These are phyloP conservation scores for Capsicum rhomboideum DNA, from an alignment of 257 asterid genomes.

Conservation along the genomic window DNA sequence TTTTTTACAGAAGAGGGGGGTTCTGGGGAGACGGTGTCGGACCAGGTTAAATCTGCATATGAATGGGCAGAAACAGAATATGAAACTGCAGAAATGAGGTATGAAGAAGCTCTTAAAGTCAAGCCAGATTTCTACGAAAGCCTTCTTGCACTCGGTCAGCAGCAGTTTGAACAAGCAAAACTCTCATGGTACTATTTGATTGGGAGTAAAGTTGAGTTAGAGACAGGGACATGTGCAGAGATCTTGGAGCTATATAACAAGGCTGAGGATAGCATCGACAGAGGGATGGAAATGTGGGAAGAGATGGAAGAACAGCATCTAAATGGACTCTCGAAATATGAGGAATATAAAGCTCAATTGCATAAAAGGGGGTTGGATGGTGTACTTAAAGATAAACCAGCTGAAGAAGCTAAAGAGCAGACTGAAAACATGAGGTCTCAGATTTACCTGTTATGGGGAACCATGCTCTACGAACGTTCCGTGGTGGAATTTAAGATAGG, in stretches of 20 bases:
- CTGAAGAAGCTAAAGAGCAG: slow-evolving; percentile 60
- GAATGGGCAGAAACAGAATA: slow-evolving; percentile 76
- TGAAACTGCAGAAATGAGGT: slow-evolving; percentile 55
- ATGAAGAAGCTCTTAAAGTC: slow-evolving; percentile 70
- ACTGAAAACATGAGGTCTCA: slow-evolving; percentile 68
- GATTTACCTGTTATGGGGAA: slow-evolving; percentile 86
- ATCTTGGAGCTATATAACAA: slow-evolving; percentile 76
- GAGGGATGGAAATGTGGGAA: slow-evolving; percentile 91
- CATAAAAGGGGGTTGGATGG: slow-evolving; percentile 57
- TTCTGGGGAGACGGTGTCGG: slow-evolving; percentile 39
- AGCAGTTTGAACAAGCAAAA: slow-evolving; percentile 86
- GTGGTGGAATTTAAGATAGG: slow-evolving; percentile 81
- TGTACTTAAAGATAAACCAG: slow-evolving; percentile 37
- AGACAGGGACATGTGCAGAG: slow-evolving; percentile 43
- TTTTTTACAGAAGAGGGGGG: slow-evolving; percentile 41
- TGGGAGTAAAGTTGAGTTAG: slow-evolving; percentile 51
- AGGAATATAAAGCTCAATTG: slow-evolving; percentile 51
- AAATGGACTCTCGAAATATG: slow-evolving; percentile 67
- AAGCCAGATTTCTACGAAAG: slow-evolving; percentile 94
- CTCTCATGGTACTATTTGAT: slow-evolving; percentile 66
- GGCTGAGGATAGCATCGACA: slow-evolving; percentile 92
- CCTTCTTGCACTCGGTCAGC: slow-evolving; percentile 85
- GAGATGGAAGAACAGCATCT: slow-evolving; percentile 86
- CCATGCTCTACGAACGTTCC: slow-evolving; percentile 86
- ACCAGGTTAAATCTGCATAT: slow-evolving; percentile 50